These are phyloP conservation scores for Beauveria brongniartii DNA, from an alignment of 2,329 filamentous ascomycete species.

Conservation along the genomic window DNA sequence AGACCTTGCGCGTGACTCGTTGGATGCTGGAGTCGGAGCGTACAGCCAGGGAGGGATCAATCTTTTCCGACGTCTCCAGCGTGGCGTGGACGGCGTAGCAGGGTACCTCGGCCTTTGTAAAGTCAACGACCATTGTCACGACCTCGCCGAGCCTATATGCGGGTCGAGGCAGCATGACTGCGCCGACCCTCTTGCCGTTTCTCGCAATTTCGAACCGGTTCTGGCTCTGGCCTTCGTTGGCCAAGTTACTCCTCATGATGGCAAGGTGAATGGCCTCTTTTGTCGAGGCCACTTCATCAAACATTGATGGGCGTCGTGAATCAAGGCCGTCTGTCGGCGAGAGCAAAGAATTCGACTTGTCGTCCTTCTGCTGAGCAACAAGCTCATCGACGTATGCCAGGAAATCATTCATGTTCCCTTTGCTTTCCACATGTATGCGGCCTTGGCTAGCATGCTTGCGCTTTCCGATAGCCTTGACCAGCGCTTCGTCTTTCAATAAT, in stretches of 20 bases:
- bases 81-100: conserved; percentile 81
- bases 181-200: conserved; percentile 83
- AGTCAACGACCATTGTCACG: conserved; percentile 77
- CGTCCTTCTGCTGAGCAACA: conserved; percentile 49
- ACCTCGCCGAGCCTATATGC: conserved; percentile 85
- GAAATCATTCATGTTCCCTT: conserved; percentile 55
- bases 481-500: conserved; percentile 74
- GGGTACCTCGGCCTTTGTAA: conserved; percentile 65
- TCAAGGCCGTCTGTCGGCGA: conserved; percentile 58
- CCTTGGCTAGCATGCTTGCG: conserved; percentile 21
- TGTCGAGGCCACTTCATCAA: conserved; percentile 52
- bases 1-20: conserved; percentile 74
- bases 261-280: conserved; percentile 88
- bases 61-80: conserved; percentile 78
- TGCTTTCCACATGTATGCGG: conserved; percentile 19
- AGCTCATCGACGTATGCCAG: conserved; percentile 70
- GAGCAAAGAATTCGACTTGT: conserved; percentile 51
- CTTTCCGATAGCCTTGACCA: conserved; percentile 40
- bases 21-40: conserved; percentile 80
- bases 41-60: conserved; percentile 72
- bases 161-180: conserved; percentile 80
- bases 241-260: conserved; percentile 73
- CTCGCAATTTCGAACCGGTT: conserved; percentile 94
- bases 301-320: conserved; percentile 46
- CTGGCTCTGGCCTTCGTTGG: conserved; percentile 62